phyloP scores from a whole-genome alignment of 768 basidiomycete species.

The Mrakia hoshinonis region DNA sequence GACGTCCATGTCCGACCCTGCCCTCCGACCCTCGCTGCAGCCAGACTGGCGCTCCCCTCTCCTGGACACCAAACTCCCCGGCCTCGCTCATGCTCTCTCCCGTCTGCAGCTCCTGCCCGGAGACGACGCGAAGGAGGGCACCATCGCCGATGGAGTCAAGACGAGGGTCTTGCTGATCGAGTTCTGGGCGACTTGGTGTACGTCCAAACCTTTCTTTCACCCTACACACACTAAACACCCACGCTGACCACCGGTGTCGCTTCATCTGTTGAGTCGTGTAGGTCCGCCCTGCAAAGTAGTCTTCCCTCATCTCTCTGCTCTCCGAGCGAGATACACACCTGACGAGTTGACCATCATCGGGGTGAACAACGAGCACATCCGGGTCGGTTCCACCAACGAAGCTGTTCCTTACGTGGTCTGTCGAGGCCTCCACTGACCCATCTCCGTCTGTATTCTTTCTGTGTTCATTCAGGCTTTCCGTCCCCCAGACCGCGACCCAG shows the following conservation, averaged over 20 bases:
- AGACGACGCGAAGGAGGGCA: background rate
- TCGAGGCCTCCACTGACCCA: background rate
- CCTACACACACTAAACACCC: too few species aligned
- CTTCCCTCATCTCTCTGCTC: background rate
- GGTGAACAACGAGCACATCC: background rate
- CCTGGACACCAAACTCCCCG: background rate
- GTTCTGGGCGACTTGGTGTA: slow-evolving; percentile 5
- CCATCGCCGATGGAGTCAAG: background rate
- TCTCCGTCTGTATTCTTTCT: background rate
- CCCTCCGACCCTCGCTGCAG: background rate
- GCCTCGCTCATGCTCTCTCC: background rate
- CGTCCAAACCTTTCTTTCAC: too few species aligned
- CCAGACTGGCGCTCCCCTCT: background rate
- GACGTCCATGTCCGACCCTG: slow-evolving; percentile 4
- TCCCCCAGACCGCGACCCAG: background rate
- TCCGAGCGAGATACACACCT: background rate
- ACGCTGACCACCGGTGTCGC: background rate
- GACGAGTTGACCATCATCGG: background rate
- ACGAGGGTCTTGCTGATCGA: background rate
- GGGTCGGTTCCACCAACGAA: background rate
- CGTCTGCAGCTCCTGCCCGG: background rate
- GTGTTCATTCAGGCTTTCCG: background rate
- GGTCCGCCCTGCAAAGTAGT: background rate
- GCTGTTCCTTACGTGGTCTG: background rate
- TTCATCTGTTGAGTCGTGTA: background rate